Percentiles rank a stretch among this genome's conserved stretches.
These are phyloP conservation scores for Chlorella sp. DNA, from an alignment of 139 green algal species.

Conservation along the genomic window DNA sequence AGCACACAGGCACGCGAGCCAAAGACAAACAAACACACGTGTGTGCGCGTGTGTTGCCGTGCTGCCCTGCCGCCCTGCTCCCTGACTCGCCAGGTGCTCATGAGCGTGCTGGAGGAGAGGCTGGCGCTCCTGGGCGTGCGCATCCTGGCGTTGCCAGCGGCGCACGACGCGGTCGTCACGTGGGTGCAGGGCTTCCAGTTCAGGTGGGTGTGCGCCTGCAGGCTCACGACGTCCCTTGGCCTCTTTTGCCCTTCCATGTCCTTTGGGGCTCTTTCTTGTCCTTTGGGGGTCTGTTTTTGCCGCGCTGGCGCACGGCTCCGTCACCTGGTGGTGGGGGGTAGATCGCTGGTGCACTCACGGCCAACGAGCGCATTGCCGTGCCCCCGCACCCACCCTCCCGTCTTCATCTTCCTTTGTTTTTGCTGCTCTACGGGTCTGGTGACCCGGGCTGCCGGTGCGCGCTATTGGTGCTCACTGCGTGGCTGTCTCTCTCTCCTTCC, in stretches of 20 bases:
- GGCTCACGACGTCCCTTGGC: background rate
- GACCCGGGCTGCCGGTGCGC: too few relatives aligned
- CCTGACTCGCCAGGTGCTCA: background rate
- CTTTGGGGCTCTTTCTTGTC: background rate
- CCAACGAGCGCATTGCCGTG: too few relatives aligned
- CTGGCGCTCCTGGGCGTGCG: constrained; percentile 37
- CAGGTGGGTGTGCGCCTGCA: background rate
- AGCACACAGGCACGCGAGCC: background rate
- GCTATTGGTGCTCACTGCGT: too few relatives aligned
- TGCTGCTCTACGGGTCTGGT: too few relatives aligned
- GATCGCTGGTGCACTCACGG: too few relatives aligned
- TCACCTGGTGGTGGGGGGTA: too few relatives aligned
- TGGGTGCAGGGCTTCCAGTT: constrained; percentile 18
- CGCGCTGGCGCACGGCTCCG: too few relatives aligned
- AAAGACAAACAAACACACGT: too few relatives aligned
- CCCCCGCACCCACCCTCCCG: too few relatives aligned
- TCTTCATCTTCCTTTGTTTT: too few relatives aligned
- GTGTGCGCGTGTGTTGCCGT: background rate
- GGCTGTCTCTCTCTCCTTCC: too few relatives aligned
- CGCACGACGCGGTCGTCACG: constrained; percentile 9
- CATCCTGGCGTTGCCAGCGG: constrained; percentile 34
- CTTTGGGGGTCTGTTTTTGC: background rate
- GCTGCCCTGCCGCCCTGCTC: background rate
- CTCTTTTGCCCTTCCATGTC: background rate
- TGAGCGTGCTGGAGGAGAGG: background rate